Base-by-base conservation (phyloP, 2,329 filamentous ascomycete species). In the Ophiostoma sp. region DNA sequence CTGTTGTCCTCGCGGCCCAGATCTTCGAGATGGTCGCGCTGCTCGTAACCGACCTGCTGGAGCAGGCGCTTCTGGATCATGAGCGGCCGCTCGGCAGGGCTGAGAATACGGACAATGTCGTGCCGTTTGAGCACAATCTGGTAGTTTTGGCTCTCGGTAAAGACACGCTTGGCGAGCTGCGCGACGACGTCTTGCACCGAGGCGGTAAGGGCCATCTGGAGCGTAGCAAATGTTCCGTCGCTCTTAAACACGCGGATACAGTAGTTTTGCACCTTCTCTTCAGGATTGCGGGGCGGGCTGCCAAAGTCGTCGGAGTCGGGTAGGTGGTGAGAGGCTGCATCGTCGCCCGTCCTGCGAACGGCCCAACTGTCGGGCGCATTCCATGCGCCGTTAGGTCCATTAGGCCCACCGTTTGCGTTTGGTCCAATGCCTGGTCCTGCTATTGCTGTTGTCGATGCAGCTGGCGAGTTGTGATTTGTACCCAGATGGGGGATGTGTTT, bases 301-400 rank as follows among this genome's bases (percentile, higher is more conserved):
- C 89, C 90, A 36, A 87, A 84, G 72, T 95, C 92, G 75, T 94
- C 92, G 17, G 88, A 84, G 73, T 94, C 92, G 1, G 85, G 83
- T 4, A 80, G 83, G 77, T 85, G 87, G 15, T 69, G 31, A 0
- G 83, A 81, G 70, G 86, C 84, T 75, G 87, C 87, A 72, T 93
- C 92, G 77, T 94, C 91, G 8, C 88, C 89, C 61, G 86, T 86
- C 74, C 90, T 91, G 77, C 93, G 93, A 33, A 98, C 95, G 69
- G 93, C 94, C 96, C 96, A 99, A 80, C 95, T 98, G 81, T 98
- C 95, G 0, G 96, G 95, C 3, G 95, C 95, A 81, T 97, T 93
- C 95, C 95, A 99, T 3, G 89, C 89, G 1, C 91, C 90, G 72
- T 85, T 85, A 2, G 83, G 83, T 1, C 81, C 80, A n/a, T 74